These are phyloP conservation scores for Chrysoporthe puriensis DNA, from an alignment of 2,329 filamentous ascomycete species.

Conservation along the genomic window DNA sequence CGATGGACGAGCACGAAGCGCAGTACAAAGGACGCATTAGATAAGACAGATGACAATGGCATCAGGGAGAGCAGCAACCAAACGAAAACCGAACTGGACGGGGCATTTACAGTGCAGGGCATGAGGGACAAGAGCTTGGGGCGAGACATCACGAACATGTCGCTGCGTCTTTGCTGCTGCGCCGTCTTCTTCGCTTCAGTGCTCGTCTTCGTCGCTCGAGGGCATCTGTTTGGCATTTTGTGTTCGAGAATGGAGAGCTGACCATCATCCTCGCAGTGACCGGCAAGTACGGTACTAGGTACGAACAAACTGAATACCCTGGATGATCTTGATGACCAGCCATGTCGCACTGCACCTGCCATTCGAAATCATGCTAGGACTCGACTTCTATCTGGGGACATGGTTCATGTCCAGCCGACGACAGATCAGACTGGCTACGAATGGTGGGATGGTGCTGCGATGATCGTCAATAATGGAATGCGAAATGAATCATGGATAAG, in stretches of 20 bases:
- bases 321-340: neutral
- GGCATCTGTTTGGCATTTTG: neutral
- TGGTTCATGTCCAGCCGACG: neutral
- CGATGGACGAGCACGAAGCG: slow-evolving; percentile 26
- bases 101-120: neutral
- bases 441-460: slow-evolving; percentile 5
- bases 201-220: slow-evolving; percentile 3
- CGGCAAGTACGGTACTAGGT: slow-evolving; percentile 98
- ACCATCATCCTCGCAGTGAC: slow-evolving; percentile 74
- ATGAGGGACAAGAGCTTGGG: slow-evolving; percentile 2
- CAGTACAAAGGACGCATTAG: neutral
- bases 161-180: neutral
- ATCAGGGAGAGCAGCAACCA: neutral
- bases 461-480: slow-evolving; percentile 6
- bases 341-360: neutral
- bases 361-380: neutral
- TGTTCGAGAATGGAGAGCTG: slow-evolving; percentile 13
- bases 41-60: neutral
- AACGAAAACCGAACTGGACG: neutral
- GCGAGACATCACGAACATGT: neutral
- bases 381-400: neutral
- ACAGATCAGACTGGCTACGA: neutral
- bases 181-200: neutral
- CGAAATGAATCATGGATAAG: slow-evolving; percentile 2
- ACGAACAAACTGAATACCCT: slow-evolving; percentile 49